Conservation (phyloP, 1,139 yeast genomes). For the Geotrichum cucujoidarum region DNA sequence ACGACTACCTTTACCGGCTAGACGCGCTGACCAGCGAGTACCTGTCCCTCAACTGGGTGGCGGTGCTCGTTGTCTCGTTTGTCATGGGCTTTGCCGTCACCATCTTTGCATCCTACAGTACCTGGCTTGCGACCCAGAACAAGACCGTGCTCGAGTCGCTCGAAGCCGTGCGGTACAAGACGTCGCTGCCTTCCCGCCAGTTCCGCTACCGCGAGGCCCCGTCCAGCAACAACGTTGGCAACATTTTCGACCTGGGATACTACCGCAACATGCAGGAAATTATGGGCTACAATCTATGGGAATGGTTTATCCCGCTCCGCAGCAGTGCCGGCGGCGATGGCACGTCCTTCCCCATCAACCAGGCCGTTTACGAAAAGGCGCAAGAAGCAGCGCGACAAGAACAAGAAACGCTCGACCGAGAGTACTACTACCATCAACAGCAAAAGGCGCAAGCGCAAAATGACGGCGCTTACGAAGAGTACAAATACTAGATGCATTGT, state of each 20-base stretch:
- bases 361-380: slow-evolving; percentile 7
- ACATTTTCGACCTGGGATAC: slow-evolving; percentile 71
- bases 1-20: slow-evolving; percentile 1
- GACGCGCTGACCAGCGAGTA: slow-evolving; percentile 31
- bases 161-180: slow-evolving; percentile 52
- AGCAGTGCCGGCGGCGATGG: slow-evolving; percentile 13
- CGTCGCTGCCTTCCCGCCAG: slow-evolving; percentile 41
- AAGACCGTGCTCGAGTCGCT: slow-evolving; percentile 79
- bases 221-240: slow-evolving; percentile 44
- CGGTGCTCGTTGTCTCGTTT: slow-evolving; percentile 54
- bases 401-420: slow-evolving; percentile 5
- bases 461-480: neutral
- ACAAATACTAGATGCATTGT: no score
- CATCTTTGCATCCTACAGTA: slow-evolving; percentile 54
- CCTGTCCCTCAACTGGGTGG: slow-evolving; percentile 56
- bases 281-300: slow-evolving; percentile 61
- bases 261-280: slow-evolving; percentile 57
- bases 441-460: slow-evolving; percentile 1
- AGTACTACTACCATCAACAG: slow-evolving; percentile 10
- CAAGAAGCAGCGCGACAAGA: slow-evolving; percentile 6
- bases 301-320: slow-evolving; percentile 69
- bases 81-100: slow-evolving; percentile 62
- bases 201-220: slow-evolving; percentile 42
- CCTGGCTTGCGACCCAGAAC: slow-evolving; percentile 56
- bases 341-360: slow-evolving; percentile 16